Evolutionary conservation across 495 filamentous ascomycete species (phyloP).

Genomic region (Podospora appendiculata): DNA sequence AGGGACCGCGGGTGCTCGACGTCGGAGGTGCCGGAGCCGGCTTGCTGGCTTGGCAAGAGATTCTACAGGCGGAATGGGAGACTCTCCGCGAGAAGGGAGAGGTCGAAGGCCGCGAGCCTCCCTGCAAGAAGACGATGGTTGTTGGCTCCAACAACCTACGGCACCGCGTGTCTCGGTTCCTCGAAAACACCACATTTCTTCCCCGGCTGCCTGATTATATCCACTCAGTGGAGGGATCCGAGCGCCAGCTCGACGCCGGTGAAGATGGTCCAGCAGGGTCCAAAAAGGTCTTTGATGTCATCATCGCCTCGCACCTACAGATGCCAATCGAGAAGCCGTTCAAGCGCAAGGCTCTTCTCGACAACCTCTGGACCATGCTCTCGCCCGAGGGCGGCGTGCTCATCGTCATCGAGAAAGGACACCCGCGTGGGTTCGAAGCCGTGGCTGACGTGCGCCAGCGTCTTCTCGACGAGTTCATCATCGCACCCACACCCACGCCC

Average conservation of each 20-base stretch:
- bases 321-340: conserved; percentile 64
- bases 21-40: conserved; percentile 79
- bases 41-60: conserved; percentile 74
- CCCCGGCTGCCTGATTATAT: conserved; percentile 87
- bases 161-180: conserved; percentile 64
- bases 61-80: conserved; percentile 74
- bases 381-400: conserved; percentile 80
- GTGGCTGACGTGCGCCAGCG: conserved; percentile 75
- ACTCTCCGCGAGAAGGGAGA: conserved; percentile 47
- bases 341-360: conserved; percentile 63
- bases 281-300: conserved; percentile 78
- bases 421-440: conserved; percentile 85
- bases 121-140: conserved; percentile 44
- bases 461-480: conserved; percentile 67
- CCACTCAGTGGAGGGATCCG: conserved; percentile 42
- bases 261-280: conserved; percentile 28
- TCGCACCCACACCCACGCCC: conserved; percentile 49
- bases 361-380: conserved; percentile 84
- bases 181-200: conserved; percentile 86
- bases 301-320: conserved; percentile 79
- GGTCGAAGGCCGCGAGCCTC: conserved; percentile 23
- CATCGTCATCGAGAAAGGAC: conserved; percentile 83
- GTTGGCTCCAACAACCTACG: conserved; percentile 50
- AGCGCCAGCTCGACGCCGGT: conserved; percentile 33
- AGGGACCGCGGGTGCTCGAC: conserved; percentile 70